Base-by-base conservation (phyloP, 345 rosid genomes). In the Lepidium africanum region DNA sequence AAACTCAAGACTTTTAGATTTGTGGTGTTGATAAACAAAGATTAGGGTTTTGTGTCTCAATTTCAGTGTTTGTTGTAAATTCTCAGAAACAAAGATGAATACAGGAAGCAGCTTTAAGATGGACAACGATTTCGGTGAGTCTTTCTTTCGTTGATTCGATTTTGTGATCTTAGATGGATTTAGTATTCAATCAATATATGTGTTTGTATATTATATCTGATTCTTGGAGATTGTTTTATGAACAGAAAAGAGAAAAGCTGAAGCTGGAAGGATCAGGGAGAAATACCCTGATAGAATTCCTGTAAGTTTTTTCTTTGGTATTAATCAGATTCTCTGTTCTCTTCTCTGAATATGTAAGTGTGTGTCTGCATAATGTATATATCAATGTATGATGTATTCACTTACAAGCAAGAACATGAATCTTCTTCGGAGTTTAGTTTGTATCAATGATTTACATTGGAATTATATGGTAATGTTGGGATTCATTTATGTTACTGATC, bases 271-370 rank as follows among this genome's bases (percentile, higher is more conserved):
- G 79, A 88, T 88, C 55, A 84, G 80, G 70, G 91, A 77, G 63
- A 88, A 86, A 38, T 88, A 86, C 60, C 83, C 96, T 4, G 91
- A 84, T 49, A 81, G 96, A 65, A 79, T 88, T 74, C 96, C 96
- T 13, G 96, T 86, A 68, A 77, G 81, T 45, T 48, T 61, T 37
- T 3, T 15, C 9, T 36, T 13, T 21, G 55, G 4, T 12, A 23
- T 46, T 65, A 2, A 11, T 53, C 56, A 53, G 33, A 41, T 60
- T 6, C 54, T 30, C 7, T 67, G 23, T n/a, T 35, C 41, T 59
- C 2, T 58, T 65, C 17, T 53, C 23, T 46, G 46, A 4, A 5
- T 21, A 12, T 43, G 9, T 6, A 10, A 45, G 2, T 33, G 13
- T 62, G 54, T 62, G 42, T 32, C 33, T 61, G 27, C n/a, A 30